Evolutionary conservation across 73 alveolate species (phyloP), one percentile per base, ranked within the genome.

Genomic region (Tetrahymena borealis): DNA sequence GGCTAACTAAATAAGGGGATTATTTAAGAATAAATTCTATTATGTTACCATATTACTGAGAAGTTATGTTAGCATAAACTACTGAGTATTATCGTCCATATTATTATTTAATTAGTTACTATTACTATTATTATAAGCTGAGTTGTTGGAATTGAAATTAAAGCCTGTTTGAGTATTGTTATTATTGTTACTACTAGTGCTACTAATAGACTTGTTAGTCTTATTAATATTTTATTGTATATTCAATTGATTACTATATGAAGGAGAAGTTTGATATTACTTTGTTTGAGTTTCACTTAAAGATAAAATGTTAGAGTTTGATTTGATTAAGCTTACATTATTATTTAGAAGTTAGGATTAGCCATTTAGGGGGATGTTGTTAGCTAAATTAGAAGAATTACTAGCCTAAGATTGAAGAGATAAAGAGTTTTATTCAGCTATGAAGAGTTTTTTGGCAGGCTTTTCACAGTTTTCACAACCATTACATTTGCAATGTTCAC

Each of bases 401-500:
- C 85, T 60, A 60, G n/a, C 28, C 28, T 60, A 35, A 24, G 85
- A 60, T 20, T 60, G 31, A 28, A 60, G 85, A 10, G 85, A 60
- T 60, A 60, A 60, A 24, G 85, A 60, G 85, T 60, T 60, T 60
- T 60, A 60, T n/a, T 60, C 85, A 60, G 85, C 85, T 24, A 60
- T 79, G 78, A 90, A 85, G 32, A 79, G 93, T 15, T 93, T 93
- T 93, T 93, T 93, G 28, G 91, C 91, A 35, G 95, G 95, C 42
- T 77, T 39, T 32, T 94, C 97, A 42, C 95, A 91, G 94, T 98
- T 98, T 91, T 95, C 97, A 92, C 99, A 98, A 31, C 96, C 98
- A 90, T 96, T 94, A 92, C 99, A 98, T 95, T 98, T 98, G 94
- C 99, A 98, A 39, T 91, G 90, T 32, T 95, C 98, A 1, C 99